Evolutionary conservation across 75 land plant species (phyloP).

Genomic region (Azolla pinnata): DNA sequence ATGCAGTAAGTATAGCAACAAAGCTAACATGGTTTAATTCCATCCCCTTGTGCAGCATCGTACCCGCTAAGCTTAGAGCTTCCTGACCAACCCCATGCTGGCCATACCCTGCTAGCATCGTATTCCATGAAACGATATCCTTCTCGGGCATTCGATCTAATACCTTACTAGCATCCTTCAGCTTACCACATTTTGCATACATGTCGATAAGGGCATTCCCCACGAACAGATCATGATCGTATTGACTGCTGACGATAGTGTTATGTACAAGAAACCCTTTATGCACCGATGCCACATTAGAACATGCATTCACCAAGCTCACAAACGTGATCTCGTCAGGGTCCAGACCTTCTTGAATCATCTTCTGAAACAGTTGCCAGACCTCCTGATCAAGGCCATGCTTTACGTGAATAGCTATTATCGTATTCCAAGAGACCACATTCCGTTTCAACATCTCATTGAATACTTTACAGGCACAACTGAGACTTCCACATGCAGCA

Average conservation of each 20-base stretch:
- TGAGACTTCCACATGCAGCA: neutral
- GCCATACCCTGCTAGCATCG: constrained; percentile 58
- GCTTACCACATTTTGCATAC: constrained; percentile 15
- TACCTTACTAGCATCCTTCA: constrained; percentile 11
- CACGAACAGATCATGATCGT: constrained; percentile 35
- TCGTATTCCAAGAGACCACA: constrained; percentile 5
- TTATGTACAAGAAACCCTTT: constrained; percentile 48
- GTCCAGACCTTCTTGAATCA: constrained; percentile 21
- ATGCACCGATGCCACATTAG: constrained; percentile 11
- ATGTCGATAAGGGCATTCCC: constrained; percentile 38
- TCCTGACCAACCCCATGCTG: constrained; percentile 54
- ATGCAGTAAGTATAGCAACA: constrained; percentile 46
- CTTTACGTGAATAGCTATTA: neutral
- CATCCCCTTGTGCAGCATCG: constrained; percentile 32
- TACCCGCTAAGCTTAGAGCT: constrained; percentile 35
- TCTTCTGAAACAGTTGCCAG: constrained; percentile 5
- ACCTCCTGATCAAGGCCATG: constrained; percentile 31
- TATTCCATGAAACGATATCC: constrained; percentile 47
- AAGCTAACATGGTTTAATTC: constrained; percentile 41
- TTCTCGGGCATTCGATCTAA: constrained; percentile 27
- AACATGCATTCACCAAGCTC: constrained; percentile 37
- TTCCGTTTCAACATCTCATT: constrained; percentile 12
- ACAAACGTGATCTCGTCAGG: constrained; percentile 40
- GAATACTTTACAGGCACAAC: constrained; percentile 3
- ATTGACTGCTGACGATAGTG: constrained; percentile 17